A percentile compares a stretch with the other conserved stretches of the same genome.
These are phyloP conservation scores for Eremochloa ophiuroides DNA, from an alignment of 176 grass and related monocot species.

Conservation along the genomic window DNA sequence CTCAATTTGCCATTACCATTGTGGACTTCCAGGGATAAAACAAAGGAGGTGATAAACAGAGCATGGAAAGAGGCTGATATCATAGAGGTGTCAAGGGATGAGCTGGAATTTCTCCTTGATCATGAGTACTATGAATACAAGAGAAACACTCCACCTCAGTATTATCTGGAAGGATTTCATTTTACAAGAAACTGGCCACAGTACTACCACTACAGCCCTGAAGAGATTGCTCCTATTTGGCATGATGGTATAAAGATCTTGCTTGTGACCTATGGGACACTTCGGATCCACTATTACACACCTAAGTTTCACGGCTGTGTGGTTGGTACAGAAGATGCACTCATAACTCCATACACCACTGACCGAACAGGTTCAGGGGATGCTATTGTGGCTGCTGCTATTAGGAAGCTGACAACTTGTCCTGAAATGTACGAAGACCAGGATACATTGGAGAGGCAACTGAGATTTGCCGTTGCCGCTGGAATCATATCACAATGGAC, in stretches of 20 bases:
- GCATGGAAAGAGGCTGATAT: slow-evolving; percentile 76
- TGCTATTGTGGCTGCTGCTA: slow-evolving; percentile 75
- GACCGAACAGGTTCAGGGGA: slow-evolving; percentile 91
- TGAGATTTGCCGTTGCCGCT: slow-evolving; percentile 76
- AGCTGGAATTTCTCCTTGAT: slow-evolving; percentile 90
- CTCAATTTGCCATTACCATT: slow-evolving; percentile 80
- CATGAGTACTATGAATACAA: slow-evolving; percentile 76
- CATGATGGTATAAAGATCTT: slow-evolving; percentile 76
- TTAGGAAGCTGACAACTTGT: slow-evolving; percentile 64
- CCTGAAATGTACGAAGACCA: slow-evolving; percentile 81
- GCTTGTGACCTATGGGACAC: slow-evolving; percentile 70
- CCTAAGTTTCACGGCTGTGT: slow-evolving; percentile 74
- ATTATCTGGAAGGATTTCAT: slow-evolving; percentile 67
- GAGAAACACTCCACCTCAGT: slow-evolving; percentile 67
- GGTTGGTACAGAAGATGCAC: slow-evolving; percentile 66
- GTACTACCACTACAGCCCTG: slow-evolving; percentile 60
- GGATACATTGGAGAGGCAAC: slow-evolving; percentile 65
- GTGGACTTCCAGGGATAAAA: slow-evolving; percentile 79
- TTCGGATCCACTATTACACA: slow-evolving; percentile 85
- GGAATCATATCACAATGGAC: slow-evolving; percentile 98
- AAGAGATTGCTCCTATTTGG: slow-evolving; percentile 80
- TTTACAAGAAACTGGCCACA: slow-evolving; percentile 54
- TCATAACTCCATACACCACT: slow-evolving; percentile 72
- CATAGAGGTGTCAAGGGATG: slow-evolving; percentile 81
- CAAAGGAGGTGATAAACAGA: slow-evolving; percentile 52